These are phyloP conservation scores for Metschnikowia baotianmanensis DNA, from an alignment of 805 yeast species.

Conservation along the genomic window DNA sequence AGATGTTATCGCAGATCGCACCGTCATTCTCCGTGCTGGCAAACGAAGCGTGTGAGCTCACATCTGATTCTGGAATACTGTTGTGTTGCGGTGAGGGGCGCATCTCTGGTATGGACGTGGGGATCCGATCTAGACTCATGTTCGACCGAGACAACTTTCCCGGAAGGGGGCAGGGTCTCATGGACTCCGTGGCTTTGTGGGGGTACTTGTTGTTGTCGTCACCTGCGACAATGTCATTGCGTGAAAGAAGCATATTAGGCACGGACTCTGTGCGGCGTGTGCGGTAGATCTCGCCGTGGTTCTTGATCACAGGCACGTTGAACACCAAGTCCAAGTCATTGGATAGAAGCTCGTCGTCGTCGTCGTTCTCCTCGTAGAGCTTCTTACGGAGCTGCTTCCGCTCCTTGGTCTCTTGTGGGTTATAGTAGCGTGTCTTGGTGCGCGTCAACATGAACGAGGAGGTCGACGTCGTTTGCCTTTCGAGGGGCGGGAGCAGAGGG, in stretches of 20 bases:
- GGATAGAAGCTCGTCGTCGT: constrained; percentile 38
- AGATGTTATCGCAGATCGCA: constrained; percentile 36
- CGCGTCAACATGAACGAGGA: constrained; percentile 27
- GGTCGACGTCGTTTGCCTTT: constrained; percentile 13
- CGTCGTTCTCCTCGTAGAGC: constrained; percentile 40
- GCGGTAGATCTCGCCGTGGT: constrained; percentile 32
- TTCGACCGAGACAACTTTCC: constrained; percentile 18
- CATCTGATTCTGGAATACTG: constrained; percentile 15
- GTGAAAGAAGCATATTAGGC: constrained; percentile 22
- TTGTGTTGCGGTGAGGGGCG: constrained; percentile 1
- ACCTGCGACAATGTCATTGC: constrained; percentile 25
- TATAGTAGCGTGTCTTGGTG: constrained; percentile 34
- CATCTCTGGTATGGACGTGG: constrained; percentile 7
- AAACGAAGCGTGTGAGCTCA: constrained; percentile 8
- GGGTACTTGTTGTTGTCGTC: constrained; percentile 27
- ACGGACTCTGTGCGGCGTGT: constrained; percentile 16
- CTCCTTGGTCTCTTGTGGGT: constrained; percentile 37
- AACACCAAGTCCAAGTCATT: constrained; percentile 41
- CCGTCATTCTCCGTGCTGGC: constrained; percentile 26
- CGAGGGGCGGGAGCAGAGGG: constrained; percentile 8
- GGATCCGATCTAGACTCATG: constrained; percentile 7
- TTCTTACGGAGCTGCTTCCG: constrained; percentile 37
- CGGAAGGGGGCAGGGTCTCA: constrained; percentile 20
- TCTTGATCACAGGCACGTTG: constrained; percentile 42
- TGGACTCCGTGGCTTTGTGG: constrained; percentile 14